These are phyloP conservation scores for Pulveroboletus sp. DNA, from an alignment of 768 basidiomycete species.

Conservation along the genomic window DNA sequence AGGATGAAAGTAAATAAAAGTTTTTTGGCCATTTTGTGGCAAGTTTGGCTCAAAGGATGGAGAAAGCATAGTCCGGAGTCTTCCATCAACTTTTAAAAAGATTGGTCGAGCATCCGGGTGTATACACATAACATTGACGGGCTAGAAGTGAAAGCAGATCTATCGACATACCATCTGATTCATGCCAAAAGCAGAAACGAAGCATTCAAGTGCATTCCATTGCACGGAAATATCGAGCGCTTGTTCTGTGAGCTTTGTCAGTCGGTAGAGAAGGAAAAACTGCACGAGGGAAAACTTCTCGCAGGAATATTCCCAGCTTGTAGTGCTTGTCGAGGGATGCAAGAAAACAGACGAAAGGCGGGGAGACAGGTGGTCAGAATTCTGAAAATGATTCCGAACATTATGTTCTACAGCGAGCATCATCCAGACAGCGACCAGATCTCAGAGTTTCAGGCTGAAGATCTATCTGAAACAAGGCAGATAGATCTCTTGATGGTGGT, in stretches of 20 bases:
- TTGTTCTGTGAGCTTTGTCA: background rate
- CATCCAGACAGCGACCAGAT: background rate
- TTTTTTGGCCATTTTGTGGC: background rate
- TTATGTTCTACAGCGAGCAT: background rate
- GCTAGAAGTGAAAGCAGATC: background rate
- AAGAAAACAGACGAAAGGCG: background rate
- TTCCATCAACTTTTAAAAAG: background rate
- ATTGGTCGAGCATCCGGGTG: background rate
- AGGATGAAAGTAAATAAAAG: background rate
- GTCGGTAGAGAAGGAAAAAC: background rate
- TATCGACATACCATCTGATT: background rate
- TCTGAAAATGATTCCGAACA: background rate
- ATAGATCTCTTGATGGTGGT: constrained; percentile 10
- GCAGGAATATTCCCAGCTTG: background rate
- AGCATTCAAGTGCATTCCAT: background rate
- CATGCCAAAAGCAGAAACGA: background rate
- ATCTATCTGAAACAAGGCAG: background rate
- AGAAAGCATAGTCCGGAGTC: background rate
- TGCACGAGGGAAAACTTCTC: background rate
- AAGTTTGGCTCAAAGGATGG: background rate
- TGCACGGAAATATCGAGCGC: background rate
- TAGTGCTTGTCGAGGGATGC: background rate
- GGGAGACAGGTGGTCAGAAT: background rate
- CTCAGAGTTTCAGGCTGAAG: background rate
- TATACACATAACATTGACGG: constrained; percentile 1